These are phyloP conservation scores for Hypoxylon sp. DNA, from an alignment of 2,329 filamentous ascomycete species.

Conservation along the genomic window DNA sequence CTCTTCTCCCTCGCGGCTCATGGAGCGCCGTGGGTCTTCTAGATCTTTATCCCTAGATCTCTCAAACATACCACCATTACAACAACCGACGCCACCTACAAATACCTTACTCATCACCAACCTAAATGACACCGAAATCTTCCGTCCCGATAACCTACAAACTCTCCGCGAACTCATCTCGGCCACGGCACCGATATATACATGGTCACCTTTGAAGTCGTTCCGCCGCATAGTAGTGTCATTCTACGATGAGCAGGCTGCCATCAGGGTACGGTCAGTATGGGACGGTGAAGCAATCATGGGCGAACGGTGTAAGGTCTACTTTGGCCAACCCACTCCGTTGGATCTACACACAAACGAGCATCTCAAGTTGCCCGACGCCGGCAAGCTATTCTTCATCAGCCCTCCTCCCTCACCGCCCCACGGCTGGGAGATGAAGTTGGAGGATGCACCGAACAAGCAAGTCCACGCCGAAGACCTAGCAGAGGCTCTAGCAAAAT, in stretches of 20 bases:
- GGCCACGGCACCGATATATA: conserved; percentile 78
- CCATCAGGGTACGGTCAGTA: conserved; percentile 77
- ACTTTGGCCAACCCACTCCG: conserved; percentile 76
- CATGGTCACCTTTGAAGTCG: conserved; percentile 85
- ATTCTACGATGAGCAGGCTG: conserved; percentile 79
- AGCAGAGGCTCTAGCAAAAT: conserved; percentile 74
- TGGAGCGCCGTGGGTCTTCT: conserved; percentile 61
- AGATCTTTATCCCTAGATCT: conserved; percentile 78
- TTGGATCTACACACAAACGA: conserved; percentile 66
- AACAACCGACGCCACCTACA: conserved; percentile 80
- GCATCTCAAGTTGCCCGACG: conserved; percentile 76
- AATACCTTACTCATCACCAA: conserved; percentile 91
- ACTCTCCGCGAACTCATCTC: conserved; percentile 80
- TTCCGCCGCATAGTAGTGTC: conserved; percentile 86
- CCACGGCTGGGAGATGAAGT: conserved; percentile 77
- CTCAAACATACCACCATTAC: conserved; percentile 77
- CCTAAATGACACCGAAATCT: conserved; percentile 80
- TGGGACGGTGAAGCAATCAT: conserved; percentile 83
- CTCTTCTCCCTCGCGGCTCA: conserved; percentile 53
- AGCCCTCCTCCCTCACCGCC: conserved; percentile 77
- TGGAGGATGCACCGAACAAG: conserved; percentile 80
- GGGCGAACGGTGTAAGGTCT: conserved; percentile 78
- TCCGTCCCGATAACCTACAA: conserved; percentile 80
- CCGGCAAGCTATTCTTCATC: conserved; percentile 81
- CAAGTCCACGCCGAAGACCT: conserved; percentile 78